These are phyloP conservation scores for Tulasnella sp. DNA, from an alignment of 768 basidiomycete species.

Conservation along the genomic window DNA sequence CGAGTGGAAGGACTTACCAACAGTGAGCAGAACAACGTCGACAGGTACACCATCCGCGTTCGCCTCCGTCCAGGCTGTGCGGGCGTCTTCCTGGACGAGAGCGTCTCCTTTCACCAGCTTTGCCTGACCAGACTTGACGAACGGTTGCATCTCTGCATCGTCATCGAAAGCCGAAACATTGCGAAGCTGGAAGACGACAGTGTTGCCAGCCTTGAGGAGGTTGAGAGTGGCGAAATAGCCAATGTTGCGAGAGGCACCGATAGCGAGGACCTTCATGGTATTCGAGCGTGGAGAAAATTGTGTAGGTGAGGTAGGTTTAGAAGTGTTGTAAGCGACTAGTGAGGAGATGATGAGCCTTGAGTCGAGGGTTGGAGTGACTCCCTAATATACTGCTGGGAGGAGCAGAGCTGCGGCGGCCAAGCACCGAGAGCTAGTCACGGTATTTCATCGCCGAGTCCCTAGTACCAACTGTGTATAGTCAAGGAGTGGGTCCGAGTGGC, in stretches of 20 bases:
- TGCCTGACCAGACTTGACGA: slow-evolving; percentile 6
- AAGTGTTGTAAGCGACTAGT: neutral
- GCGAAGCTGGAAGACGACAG: slow-evolving; percentile 12
- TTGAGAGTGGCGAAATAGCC: slow-evolving; percentile 3
- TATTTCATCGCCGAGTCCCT: neutral
- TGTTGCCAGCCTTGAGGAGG: neutral
- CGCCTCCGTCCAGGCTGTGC: neutral
- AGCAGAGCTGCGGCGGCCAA: neutral
- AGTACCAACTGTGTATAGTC: neutral
- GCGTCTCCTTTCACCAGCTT: slow-evolving; percentile 14
- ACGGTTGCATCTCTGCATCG: slow-evolving; percentile 5
- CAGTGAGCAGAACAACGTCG: slow-evolving; percentile 8
- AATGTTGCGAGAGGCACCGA: slow-evolving; percentile 15
- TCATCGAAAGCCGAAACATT: slow-evolving; percentile 9
- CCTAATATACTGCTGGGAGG: neutral
- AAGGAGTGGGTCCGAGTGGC: neutral
- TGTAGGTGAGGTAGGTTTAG: neutral
- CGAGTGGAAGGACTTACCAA: neutral
- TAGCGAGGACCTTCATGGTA: slow-evolving; percentile 10
- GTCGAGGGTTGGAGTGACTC: neutral
- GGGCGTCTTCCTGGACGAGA: neutral
- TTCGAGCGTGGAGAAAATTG: neutral
- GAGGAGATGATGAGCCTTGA: neutral
- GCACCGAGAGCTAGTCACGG: neutral
- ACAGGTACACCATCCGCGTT: neutral